Evolutionary conservation across 768 basidiomycete genomes (phyloP), one percentile per base, ranked within the genome.

Genomic region (Leccinum uliginosum): DNA sequence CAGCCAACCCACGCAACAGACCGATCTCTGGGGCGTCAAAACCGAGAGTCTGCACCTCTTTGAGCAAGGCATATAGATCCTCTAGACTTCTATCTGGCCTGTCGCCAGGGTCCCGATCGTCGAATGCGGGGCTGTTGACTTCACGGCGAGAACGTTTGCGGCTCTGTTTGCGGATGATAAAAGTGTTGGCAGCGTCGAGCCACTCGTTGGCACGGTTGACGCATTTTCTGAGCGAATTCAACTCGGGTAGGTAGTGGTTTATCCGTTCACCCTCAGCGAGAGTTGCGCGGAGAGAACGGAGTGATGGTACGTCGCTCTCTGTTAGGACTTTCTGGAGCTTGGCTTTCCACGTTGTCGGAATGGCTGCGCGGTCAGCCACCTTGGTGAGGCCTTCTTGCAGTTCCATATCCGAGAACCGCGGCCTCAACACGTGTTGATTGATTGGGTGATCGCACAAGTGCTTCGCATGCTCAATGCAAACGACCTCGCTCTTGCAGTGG

Each of bases 211-310:
- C 93, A 59, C 83, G 80, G 45, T 70, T 81, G 52, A 98, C 91
- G 65, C 91, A 91, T 71, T 84, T 89, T 46, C 87, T 82, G 35
- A 98, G 80, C 48, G 81, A 74, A 27, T 75, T 71, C 54, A 94
- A 77, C 70, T 95, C 91, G 2, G 84, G 78, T 14, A 95, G 80
- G 30, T 80, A 77, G 66, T 84, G 83, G 55, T 82, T 86, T 71
- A 95, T 91, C 54, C 88, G 89, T 62, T 97, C 93, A 14, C 89
- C 95, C 70, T 97, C 95, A 0, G 88, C 83, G 24, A 93, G 78
- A n/a, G 94, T 74, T 8, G 89, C 85, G 40, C 89, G 85, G 57
- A 98, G 81, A 34, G 82, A 83, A 38, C 90, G 88, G 34, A 96
- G 80, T 1, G 82, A 68, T 14, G 94, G 94, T 14, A 85, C 80